Evolutionary conservation across 495 filamentous ascomycete species (phyloP), one percentile per base, ranked within the genome.

Genomic region (Penicillium salamii): DNA sequence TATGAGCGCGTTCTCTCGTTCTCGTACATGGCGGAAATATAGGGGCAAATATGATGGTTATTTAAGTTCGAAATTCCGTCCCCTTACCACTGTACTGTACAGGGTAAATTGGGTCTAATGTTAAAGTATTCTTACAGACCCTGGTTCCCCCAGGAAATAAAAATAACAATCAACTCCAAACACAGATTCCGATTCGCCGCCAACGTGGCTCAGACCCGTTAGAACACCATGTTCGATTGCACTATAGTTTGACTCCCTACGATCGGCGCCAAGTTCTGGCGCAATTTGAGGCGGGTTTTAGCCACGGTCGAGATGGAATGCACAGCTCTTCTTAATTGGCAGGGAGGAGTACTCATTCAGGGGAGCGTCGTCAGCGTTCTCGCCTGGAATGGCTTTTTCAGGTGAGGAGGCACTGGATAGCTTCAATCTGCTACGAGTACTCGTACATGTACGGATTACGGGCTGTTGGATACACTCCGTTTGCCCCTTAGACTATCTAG

Each of bases 261-360:
- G 11, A 44, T n/a, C 31, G 42, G 28, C 42, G n/a, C n/a, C n/a
- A 45, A 46, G 43, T 17, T 46, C 29, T 24, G 42, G 43, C 43
- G 43, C 23, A 35, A 36, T 46, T 44, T 26, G 14, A 46, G 20
- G 32, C 43, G 42, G 42, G 7, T 14, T 13, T 36, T 34, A 45
- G 43, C 32, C 43, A 36, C 26, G 43, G 43, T 26, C 35, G n/a
- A 17, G 4, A 44, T 44, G 41, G 41, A 9, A 11, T 17, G 32
- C 19, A 8, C 11, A 1, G 17, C 5, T 14, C 3, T 6, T 6
- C 3, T 18, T 44, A 1, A 44, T 44, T 44, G 42, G 32, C 26
- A 12, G 20, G n/a, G 13, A 15, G 1, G 2, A 23, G 26, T 35
- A 13, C 31, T 13, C 13, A 3, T 23, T 15, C 29, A 5, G 18